Base-by-base conservation (phyloP, 768 basidiomycete species). In the Termitomyces sp. region DNA sequence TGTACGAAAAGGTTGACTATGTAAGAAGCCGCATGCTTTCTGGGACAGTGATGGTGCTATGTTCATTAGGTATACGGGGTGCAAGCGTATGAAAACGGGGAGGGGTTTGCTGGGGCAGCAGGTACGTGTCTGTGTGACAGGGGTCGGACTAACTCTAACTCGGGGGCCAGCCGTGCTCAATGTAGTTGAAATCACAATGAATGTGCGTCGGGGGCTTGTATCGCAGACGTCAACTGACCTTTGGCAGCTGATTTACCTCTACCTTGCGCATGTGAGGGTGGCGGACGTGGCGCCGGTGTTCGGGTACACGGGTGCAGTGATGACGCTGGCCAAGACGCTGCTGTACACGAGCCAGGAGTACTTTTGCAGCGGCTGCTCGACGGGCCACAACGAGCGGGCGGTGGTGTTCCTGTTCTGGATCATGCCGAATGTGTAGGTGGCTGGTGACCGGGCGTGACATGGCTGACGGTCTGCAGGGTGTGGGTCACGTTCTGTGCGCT, bases 71-170 rank as follows among this genome's bases (percentile, higher is more conserved):
- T 90, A 5, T 92, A 92, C 60, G 90, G 91, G n/a, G 63, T 81
- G 20, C 79, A 81, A 62, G 82, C 87, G 0, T 77, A 81, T 54
- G 75, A 84, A 59, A 74, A 79, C 9, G 81, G 81, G 44, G 78
- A 83, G 51, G 91, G 91, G 0, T 93, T 92, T 67, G 82, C 89
- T 10, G 84, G 80, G 54, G 90, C 90, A 16, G 91, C 92, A 69
- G 78, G 90, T 85, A 64, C 34, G 36, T 37, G 36, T 46, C 36
- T n/a, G 20, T 9, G 36, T 42, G 37, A 42, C 53, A 26, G 50
- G 28, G 18, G 36, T 16, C 39, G 12, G 18, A 29, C 18, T 60
- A 41, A 48, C 51, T 48, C 57, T 57, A 33, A 55, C 59, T 41
- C 29, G 34, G 26, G 52, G 22, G 33, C 63, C 92, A 58, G 91